Percentiles rank a stretch among this genome's conserved stretches.
phyloP scores from a whole-genome alignment of 2,329 filamentous ascomycete species.

The Boeremia lycopersici region DNA sequence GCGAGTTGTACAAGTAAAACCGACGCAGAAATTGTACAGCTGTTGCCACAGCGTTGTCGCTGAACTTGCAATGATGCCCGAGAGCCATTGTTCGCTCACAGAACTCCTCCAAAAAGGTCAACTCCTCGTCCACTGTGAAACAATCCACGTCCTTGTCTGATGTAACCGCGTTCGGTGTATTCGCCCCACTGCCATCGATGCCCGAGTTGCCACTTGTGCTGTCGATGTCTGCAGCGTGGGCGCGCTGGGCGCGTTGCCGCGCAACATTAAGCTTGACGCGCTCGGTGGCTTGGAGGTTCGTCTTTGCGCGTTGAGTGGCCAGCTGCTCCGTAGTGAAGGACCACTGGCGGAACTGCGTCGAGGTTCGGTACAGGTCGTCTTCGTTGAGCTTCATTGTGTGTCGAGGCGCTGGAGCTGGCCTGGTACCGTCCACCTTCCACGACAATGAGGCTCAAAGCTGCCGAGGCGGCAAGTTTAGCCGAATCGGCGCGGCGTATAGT shows the following conservation, averaged over 20 bases:
- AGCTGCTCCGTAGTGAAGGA: conserved; percentile 82
- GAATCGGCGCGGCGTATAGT: conserved; percentile 7
- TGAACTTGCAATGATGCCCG: conserved; percentile 65
- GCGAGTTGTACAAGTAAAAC: conserved; percentile 94
- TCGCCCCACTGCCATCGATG: conserved; percentile 43
- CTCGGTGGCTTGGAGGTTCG: conserved; percentile 78
- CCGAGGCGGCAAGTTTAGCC: conserved; percentile 26
- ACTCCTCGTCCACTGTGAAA: conserved; percentile 82
- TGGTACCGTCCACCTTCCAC: conserved; percentile 1
- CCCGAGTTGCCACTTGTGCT: conserved; percentile 24
- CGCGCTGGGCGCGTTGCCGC: conserved; percentile 51
- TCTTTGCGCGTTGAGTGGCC: conserved; percentile 72
- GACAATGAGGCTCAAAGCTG: conserved; percentile 2
- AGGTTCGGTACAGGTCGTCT: conserved; percentile 87
- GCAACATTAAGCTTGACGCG: conserved; percentile 65
- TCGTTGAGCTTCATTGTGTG: conserved; percentile 67
- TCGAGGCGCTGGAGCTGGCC: conserved; percentile 14
- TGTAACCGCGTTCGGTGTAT: conserved; percentile 31
- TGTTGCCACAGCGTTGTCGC: conserved; percentile 71
- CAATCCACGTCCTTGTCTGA: conserved; percentile 69
- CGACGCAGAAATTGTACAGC: conserved; percentile 88
- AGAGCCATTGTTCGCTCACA: conserved; percentile 64
- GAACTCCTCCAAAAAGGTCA: conserved; percentile 80
- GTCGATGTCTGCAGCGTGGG: conserved; percentile 40
- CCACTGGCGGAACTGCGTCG: conserved; percentile 91